These are phyloP conservation scores for Trichothecium sympodiale DNA, from an alignment of 2,329 filamentous ascomycete genomes.

Conservation along the genomic window DNA sequence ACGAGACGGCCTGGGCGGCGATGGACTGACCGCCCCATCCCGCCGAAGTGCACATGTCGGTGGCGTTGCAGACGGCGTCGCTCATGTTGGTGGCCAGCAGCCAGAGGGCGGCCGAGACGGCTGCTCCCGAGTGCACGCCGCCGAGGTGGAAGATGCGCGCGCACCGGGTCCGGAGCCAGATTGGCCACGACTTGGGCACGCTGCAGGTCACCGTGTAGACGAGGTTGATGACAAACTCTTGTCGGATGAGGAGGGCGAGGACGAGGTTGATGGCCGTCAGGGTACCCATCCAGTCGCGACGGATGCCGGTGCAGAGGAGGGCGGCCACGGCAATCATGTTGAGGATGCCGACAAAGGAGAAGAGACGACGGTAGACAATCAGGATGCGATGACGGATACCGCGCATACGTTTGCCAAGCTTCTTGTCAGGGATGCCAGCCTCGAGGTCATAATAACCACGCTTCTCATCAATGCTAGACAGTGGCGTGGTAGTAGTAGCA, in stretches of 20 bases:
- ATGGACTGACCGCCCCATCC: conserved; percentile 21
- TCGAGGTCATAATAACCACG: conserved; percentile 10
- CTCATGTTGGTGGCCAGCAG: conserved; percentile 19
- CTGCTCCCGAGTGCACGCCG: conserved; percentile 31
- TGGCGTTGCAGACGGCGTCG: conserved; percentile 12
- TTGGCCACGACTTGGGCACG: conserved; percentile 27
- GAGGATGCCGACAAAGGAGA: conserved; percentile 25
- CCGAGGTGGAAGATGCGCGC: conserved; percentile 34
- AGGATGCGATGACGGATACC: conserved; percentile 24
- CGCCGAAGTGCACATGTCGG: conserved; percentile 10
- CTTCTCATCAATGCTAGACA: conserved; percentile 4
- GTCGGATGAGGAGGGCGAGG: conserved; percentile 31
- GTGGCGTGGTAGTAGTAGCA: not conserved
- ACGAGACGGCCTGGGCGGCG: conserved; percentile 35
- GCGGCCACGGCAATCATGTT: conserved; percentile 30
- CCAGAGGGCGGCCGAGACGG: conserved; percentile 28
- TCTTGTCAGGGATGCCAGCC: conserved; percentile 18
- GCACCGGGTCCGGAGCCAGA: conserved; percentile 26
- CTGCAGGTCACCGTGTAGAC: conserved; percentile 28
- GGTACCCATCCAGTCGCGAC: conserved; percentile 22
- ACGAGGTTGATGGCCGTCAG: conserved; percentile 30
- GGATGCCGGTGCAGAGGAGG: conserved; percentile 17
- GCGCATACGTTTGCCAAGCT: conserved; percentile 16
- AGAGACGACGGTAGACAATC: conserved; percentile 36
- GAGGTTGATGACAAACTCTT: conserved; percentile 36